A percentile compares a stretch with the other conserved stretches of the same genome.
Evolutionary conservation across 805 yeast species (phyloP).

Genomic region (Myxozyma vanderwaltii): DNA sequence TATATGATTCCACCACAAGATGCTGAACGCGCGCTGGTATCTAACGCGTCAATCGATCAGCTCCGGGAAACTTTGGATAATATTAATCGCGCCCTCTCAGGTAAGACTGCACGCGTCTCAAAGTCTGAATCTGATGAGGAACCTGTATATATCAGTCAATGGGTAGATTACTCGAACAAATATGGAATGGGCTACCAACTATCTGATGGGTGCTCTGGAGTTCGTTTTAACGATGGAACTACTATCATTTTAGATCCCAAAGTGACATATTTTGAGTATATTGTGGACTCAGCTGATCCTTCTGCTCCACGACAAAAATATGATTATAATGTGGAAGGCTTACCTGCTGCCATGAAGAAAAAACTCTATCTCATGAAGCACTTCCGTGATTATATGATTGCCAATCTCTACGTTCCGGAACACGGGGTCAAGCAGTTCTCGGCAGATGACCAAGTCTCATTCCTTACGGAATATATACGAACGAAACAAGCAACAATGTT

Average conservation of each 20-base stretch:
- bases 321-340: neutral
- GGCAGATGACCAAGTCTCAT: conserved; percentile 43
- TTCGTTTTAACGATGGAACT: conserved; percentile 80
- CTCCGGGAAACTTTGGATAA: conserved; percentile 12
- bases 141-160: conserved; percentile 69
- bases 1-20: neutral
- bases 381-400: conserved; percentile 89
- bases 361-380: conserved; percentile 82
- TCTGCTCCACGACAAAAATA: neutral
- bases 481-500: conserved; percentile 83
- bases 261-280: conserved; percentile 35
- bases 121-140: neutral
- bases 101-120: neutral
- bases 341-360: conserved; percentile 46
- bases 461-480: conserved; percentile 80
- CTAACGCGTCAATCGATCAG: neutral
- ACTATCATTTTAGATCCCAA: conserved; percentile 65
- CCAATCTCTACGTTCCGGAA: conserved; percentile 65
- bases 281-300: conserved; percentile 8
- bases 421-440: conserved; percentile 42
- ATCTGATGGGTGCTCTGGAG: conserved; percentile 88
- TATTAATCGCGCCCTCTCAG: conserved; percentile 7
- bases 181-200: conserved; percentile 94
- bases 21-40: neutral
- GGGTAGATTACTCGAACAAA: conserved; percentile 97